Percentiles rank a stretch among this genome's conserved stretches.
Evolutionary conservation across 2,329 filamentous ascomycete species (phyloP).

Genomic region (Xylariaceae sp.): DNA sequence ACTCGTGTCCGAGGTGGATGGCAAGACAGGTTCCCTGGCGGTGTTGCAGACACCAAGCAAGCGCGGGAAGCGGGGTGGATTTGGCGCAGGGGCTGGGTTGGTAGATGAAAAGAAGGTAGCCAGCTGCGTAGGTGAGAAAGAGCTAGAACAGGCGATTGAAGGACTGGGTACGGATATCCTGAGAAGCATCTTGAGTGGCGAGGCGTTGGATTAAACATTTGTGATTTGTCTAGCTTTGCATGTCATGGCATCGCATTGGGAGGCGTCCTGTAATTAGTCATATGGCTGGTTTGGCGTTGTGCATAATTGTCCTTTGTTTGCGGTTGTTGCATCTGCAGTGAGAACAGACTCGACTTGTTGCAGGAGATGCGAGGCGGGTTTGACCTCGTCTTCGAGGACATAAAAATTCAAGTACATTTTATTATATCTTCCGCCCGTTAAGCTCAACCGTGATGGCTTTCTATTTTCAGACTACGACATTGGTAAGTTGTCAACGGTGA

Average conservation of each 20-base stretch:
- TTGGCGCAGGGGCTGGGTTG: conserved; percentile 42
- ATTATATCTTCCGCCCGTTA: no score
- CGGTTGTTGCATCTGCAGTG: no score
- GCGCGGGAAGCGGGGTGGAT: conserved; percentile 55
- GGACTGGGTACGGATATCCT: conserved; percentile 59
- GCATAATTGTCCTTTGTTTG: no score
- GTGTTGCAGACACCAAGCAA: conserved; percentile 67
- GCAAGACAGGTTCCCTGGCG: conserved; percentile 63
- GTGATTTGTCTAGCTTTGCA: conserved; percentile 2
- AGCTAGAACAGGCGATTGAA: conserved; percentile 68
- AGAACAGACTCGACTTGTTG: no score
- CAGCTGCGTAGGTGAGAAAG: conserved; percentile 75
- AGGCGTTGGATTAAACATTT: conserved; percentile 48
- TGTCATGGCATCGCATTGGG: conserved; percentile 9
- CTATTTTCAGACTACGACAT: no score
- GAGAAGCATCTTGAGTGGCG: conserved; percentile 58
- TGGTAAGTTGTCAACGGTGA: no score
- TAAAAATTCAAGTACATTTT: no score
- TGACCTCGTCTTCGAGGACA: no score
- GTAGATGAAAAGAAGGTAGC: conserved; percentile 74
- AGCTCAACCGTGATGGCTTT: no score
- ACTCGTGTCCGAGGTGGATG: conserved; percentile 67
- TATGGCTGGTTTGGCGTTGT: no score
- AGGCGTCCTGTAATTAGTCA: conserved; percentile 3
- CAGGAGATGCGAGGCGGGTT: no score